Evolutionary conservation across 345 rosid species (phyloP), one percentile per base, ranked within the genome.

Genomic region (Corymbia maculata): DNA sequence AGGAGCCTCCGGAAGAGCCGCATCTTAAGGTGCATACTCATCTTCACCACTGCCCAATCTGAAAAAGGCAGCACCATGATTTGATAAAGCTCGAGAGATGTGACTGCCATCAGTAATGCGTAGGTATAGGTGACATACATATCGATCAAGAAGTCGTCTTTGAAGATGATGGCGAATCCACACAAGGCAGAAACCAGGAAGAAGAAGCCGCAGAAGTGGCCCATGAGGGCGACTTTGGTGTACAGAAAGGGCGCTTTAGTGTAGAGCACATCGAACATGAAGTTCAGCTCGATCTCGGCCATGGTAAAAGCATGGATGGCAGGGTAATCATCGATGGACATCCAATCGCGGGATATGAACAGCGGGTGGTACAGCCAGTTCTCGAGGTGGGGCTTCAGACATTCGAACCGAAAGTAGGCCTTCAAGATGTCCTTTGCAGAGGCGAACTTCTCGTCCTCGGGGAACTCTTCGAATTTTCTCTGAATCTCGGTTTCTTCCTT

Each of bases 401-500:
- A 0, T 55, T 55, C 61, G 6, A 55, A 55, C 61, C 61, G 61
- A 55, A 55, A 22, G 61, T 55, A 0, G 61, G 61, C 61, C 61
- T 55, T 55, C 61, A 55, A 84, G 61, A 55, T 55, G 61, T 55
- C 61, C 61, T 55, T 55, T 55, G 61, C 61, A 55, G 61, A 55
- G 61, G 61, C 61, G 28, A 55, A 55, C 61, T 55, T 55, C 28
- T 55, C 61, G 61, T 55, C 61, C 61, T 55, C 61, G 61, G 13
- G 61, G 9, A 55, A 55, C 61, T 55, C 61, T 0, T 0, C 0
- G 61, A 55, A 55, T 28, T 55, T 55, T 9, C 28, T 0, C 61
- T 0, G 0, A 0, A 55, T 55, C 61, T 55, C 61, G 61, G 28
- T 0, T 55, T 22, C 61, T 55, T 22, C 61, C 6, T 22, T 22